Base-by-base conservation (phyloP, 2,329 filamentous ascomycete genomes). In the Exserohilum rostratum region DNA sequence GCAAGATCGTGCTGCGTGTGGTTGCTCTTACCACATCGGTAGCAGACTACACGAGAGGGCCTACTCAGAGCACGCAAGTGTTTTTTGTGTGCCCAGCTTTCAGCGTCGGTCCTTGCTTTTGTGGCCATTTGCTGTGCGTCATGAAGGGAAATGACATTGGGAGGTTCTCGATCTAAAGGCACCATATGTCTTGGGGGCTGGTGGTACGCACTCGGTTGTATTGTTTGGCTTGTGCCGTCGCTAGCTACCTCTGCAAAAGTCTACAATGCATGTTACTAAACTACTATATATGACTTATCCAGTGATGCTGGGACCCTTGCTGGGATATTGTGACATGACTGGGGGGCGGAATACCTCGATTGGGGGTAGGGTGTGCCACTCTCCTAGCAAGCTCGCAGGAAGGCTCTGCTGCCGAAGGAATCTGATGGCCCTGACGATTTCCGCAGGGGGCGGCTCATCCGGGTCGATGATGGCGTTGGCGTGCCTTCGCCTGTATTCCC, bases 391-490 rank as follows among this genome's bases (percentile, higher is more conserved):
- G 27, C 51, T 57, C 3, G 34, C 53, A 3, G 64, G 65, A 29
- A 69, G 55, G 31, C 50, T 40, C 6, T 64, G 47, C 30, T 68
- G 60, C 20, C 35, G 57, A 39, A 68, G 31, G 34, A 52, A 69
- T 5, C 44, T 42, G 10, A 63, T 55, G 3, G 67, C 67, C 17
- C 40, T 46, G 11, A 58, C 46, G 1, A 64, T 20, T 10, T 55
- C 60, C 3, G 6, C 2, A 2, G 46, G 47, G 3, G 58, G 57
- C 4, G 65, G 62, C 13, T 27, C 38, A 1, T 66, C 62, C 2
- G 65, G 65, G 25, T 69, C 61, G 40, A 69, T 46, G 11, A 49
- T 34, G 6, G 47, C 27, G 4, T 55, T 15, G 1, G 64, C 55
- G 25, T 57, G 17, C 25, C 34, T 13, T 1, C 3, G 13, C 44